Conservation (phyloP, 352 stramenopile species). For the Globisporangium recalcitrans region DNA sequence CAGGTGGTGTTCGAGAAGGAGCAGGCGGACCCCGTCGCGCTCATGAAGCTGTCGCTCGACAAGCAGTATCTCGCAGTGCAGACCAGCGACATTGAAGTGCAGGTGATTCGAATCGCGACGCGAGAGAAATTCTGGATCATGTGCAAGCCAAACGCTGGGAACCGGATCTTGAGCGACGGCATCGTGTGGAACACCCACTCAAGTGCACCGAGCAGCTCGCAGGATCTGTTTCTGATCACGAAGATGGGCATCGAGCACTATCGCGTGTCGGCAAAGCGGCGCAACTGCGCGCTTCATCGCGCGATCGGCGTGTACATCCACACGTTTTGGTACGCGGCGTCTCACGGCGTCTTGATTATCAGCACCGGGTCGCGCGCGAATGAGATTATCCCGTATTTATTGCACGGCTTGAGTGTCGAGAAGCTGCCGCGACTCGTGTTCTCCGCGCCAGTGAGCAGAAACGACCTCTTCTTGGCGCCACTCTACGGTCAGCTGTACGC, state of each 20-base stretch:
- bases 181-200: slow-evolving; percentile 68
- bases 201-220: slow-evolving; percentile 32
- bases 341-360: slow-evolving; percentile 58
- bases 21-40: slow-evolving; percentile 22
- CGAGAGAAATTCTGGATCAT: slow-evolving; percentile 59
- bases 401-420: slow-evolving; percentile 52
- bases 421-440: slow-evolving; percentile 74
- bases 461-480: slow-evolving; percentile 53
- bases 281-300: slow-evolving; percentile 49
- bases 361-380: slow-evolving; percentile 70
- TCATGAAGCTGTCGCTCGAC: slow-evolving; percentile 58
- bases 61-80: slow-evolving; percentile 67
- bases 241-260: slow-evolving; percentile 75
- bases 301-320: slow-evolving; percentile 56
- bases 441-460: slow-evolving; percentile 41
- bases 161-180: slow-evolving; percentile 52
- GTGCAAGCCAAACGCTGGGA: slow-evolving; percentile 59
- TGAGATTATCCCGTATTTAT: slow-evolving; percentile 66
- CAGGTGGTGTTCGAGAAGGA: neutral
- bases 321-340: slow-evolving; percentile 67
- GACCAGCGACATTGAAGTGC: slow-evolving; percentile 79
- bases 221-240: slow-evolving; percentile 75
- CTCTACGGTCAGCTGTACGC: slow-evolving; percentile 69
- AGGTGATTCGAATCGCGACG: slow-evolving; percentile 48
- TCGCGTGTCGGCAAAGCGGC: slow-evolving; percentile 52